These are phyloP conservation scores for Ligustrum vulgare DNA, from an alignment of 257 asterid species.

Conservation along the genomic window DNA sequence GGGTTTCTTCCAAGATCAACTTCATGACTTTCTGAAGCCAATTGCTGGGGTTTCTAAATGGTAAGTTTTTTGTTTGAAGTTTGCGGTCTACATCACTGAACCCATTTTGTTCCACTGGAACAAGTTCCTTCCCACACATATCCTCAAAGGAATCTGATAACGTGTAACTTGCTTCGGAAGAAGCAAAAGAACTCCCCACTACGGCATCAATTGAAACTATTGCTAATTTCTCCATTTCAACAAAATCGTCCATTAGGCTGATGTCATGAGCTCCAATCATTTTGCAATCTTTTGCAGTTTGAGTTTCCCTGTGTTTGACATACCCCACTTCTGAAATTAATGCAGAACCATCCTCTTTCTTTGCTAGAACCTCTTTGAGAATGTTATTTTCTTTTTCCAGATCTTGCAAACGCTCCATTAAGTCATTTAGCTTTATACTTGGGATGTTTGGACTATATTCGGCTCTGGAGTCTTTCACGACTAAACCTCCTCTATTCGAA, in stretches of 20 bases:
- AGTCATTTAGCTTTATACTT: slow-evolving; percentile 40
- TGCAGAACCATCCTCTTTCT: slow-evolving; percentile 52
- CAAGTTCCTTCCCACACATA: slow-evolving; percentile 34
- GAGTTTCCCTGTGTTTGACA: slow-evolving; percentile 22
- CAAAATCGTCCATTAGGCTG: slow-evolving; percentile 94
- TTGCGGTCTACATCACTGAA: slow-evolving; percentile 9
- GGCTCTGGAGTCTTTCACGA: slow-evolving; percentile 18
- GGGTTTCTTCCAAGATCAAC: slow-evolving; percentile 45
- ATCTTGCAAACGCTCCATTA: slow-evolving; percentile 56
- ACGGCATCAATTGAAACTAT: slow-evolving; percentile 66
- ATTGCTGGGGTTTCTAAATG: slow-evolving; percentile 26
- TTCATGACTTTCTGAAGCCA: slow-evolving; percentile 56
- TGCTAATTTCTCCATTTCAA: slow-evolving; percentile 91
- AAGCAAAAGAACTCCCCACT: slow-evolving; percentile 22
- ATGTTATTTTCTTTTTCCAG: slow-evolving; percentile 63
- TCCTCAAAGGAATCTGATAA: slow-evolving; percentile 30
- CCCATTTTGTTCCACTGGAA: slow-evolving; percentile 32
- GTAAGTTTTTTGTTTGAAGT: slow-evolving; percentile 16
- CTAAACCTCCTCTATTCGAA: slow-evolving; percentile 31
- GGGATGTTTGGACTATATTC: slow-evolving; percentile 29
- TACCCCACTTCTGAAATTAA: slow-evolving; percentile 24
- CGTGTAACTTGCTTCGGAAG: slow-evolving; percentile 28
- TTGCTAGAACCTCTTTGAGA: slow-evolving; percentile 49
- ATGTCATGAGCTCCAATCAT: slow-evolving; percentile 67
- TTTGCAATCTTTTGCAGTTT: slow-evolving; percentile 32